These are phyloP conservation scores for Cyclostephanos tholiformis DNA, from an alignment of 108 stramenopile species.

Conservation along the genomic window DNA sequence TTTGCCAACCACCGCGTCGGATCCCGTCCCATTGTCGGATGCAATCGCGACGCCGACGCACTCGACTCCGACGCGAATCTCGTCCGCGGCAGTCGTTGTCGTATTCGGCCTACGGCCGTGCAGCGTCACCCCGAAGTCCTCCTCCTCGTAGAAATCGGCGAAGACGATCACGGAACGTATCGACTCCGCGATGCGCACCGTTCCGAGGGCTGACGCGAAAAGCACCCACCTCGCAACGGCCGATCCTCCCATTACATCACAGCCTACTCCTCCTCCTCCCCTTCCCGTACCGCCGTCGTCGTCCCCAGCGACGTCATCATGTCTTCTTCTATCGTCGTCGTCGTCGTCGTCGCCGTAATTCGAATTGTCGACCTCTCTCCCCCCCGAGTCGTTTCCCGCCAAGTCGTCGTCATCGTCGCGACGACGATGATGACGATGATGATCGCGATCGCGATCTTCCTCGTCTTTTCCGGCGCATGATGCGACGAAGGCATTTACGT, in stretches of 20 bases:
- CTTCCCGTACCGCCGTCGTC: slow-evolving; percentile 11
- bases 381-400: background rate
- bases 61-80: too few species aligned
- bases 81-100: too few species aligned
- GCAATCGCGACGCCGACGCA: too few species aligned
- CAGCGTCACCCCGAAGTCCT: slow-evolving; percentile 75
- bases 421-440: too few species aligned
- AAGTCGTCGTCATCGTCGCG: too few species aligned
- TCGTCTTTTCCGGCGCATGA: too few species aligned
- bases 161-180: slow-evolving; percentile 68
- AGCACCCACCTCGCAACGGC: slow-evolving; percentile 59
- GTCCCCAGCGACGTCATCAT: background rate
- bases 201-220: slow-evolving; percentile 60
- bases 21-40: background rate
- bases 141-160: slow-evolving; percentile 95
- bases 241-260: too few species aligned
- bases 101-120: too few species aligned
- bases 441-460: background rate
- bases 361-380: background rate
- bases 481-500: too few species aligned
- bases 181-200: slow-evolving; percentile 70
- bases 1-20: too few species aligned
- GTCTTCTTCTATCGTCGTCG: too few species aligned
- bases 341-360: background rate
- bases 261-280: too few species aligned